A percentile compares a stretch with the other conserved stretches of the same genome.
phyloP scores from a whole-genome alignment of 1,284 basidiomycete species.

The Sanghuangporus weigelae region DNA sequence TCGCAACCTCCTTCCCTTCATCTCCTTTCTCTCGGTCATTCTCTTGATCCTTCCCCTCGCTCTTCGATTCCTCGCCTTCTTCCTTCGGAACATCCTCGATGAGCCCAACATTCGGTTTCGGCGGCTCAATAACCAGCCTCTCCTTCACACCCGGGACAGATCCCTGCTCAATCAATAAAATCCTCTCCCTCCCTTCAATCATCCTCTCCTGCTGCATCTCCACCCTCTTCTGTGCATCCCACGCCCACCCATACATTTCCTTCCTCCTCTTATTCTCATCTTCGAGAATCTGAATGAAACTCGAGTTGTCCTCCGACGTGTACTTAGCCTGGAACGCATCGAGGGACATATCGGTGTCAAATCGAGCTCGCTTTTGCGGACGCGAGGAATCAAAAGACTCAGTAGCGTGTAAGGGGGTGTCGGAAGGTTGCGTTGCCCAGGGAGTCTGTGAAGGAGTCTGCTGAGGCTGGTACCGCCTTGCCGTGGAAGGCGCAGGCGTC shows the following conservation, averaged over 20 bases:
- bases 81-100: slow-evolving; percentile 38
- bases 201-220: slow-evolving; percentile 58
- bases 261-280: slow-evolving; percentile 79
- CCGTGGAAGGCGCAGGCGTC: slow-evolving; percentile 41
- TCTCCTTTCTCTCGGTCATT: slow-evolving; percentile 27
- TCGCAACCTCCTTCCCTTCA: slow-evolving; percentile 27
- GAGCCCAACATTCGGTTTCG: slow-evolving; percentile 42
- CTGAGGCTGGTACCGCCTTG: slow-evolving; percentile 31
- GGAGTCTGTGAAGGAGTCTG: slow-evolving; percentile 65
- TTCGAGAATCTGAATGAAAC: slow-evolving; percentile 85
- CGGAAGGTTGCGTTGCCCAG: slow-evolving; percentile 51
- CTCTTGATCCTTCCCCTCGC: slow-evolving; percentile 19
- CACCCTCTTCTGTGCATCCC: slow-evolving; percentile 80
- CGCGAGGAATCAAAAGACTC: slow-evolving; percentile 33
- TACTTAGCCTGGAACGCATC: slow-evolving; percentile 86
- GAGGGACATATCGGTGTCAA: slow-evolving; percentile 59
- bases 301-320: slow-evolving; percentile 94
- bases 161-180: slow-evolving; percentile 61
- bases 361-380: slow-evolving; percentile 49
- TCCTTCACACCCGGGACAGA: slow-evolving; percentile 56
- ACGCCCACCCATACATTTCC: slow-evolving; percentile 85
- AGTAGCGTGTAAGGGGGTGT: slow-evolving; percentile 57
- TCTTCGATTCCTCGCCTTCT: slow-evolving; percentile 18
- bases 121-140: slow-evolving; percentile 57
- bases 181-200: slow-evolving; percentile 58